These are phyloP conservation scores for Rhodotorula sp. DNA, from an alignment of 1,284 basidiomycete genomes.

Conservation along the genomic window DNA sequence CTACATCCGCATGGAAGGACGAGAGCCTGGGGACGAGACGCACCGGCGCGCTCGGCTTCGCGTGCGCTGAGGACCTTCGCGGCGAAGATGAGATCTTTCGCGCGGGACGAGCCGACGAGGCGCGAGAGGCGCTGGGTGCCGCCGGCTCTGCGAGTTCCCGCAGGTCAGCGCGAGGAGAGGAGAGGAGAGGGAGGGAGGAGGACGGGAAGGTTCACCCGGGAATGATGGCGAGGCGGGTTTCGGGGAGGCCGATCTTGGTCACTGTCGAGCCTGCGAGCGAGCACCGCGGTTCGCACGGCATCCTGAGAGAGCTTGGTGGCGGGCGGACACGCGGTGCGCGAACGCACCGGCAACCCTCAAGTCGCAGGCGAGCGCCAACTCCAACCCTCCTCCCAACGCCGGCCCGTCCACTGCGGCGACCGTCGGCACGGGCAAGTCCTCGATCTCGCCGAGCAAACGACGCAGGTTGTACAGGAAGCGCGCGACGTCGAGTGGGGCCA, in stretches of 20 bases:
- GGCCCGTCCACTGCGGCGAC: slow-evolving; percentile 91
- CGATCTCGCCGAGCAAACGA: slow-evolving; percentile 67
- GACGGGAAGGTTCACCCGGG: slow-evolving; percentile 59
- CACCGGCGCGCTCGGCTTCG: slow-evolving; percentile 75
- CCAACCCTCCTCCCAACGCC: slow-evolving; percentile 85
- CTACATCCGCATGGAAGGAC: slow-evolving; percentile 16
- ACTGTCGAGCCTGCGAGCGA: slow-evolving; percentile 56
- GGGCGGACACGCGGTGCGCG: too few relatives aligned
- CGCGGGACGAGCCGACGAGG: slow-evolving; percentile 72
- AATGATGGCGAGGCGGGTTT: slow-evolving; percentile 84
- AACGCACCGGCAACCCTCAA: slow-evolving; percentile 72
- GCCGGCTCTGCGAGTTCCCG: slow-evolving; percentile 58
- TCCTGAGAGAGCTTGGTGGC: not conserved
- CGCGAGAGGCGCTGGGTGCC: slow-evolving; percentile 84
- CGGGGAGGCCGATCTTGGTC: slow-evolving; percentile 76
- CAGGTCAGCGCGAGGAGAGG: not conserved
- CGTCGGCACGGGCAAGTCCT: slow-evolving; percentile 77
- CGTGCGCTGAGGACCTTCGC: slow-evolving; percentile 62
- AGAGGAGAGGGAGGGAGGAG: too few relatives aligned
- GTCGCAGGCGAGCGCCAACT: slow-evolving; percentile 82
- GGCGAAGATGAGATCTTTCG: slow-evolving; percentile 85
- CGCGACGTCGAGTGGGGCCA: slow-evolving; percentile 70
- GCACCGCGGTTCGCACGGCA: not conserved
- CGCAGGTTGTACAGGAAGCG: slow-evolving; percentile 77
- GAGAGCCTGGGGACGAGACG: slow-evolving; percentile 28